These are phyloP conservation scores for Xylariaceae sp. DNA, from an alignment of 2,329 filamentous ascomycete species.

Conservation along the genomic window DNA sequence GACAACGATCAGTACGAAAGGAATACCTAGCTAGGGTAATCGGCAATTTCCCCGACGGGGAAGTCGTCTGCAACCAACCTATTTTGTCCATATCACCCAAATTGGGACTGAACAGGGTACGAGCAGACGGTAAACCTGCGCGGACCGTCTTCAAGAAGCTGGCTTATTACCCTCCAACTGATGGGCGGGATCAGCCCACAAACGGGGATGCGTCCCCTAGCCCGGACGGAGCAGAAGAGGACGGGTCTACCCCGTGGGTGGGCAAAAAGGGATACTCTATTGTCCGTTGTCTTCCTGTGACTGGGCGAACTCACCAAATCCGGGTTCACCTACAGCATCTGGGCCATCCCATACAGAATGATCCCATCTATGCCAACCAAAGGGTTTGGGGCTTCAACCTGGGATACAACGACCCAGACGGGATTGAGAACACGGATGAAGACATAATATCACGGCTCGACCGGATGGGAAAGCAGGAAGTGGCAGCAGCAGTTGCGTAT, in stretches of 20 bases:
- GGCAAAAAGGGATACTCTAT: constrained; percentile 82
- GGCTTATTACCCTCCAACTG: constrained; percentile 73
- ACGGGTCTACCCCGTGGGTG: constrained; percentile 36
- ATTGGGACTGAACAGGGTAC: constrained; percentile 87
- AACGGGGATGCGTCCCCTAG: constrained; percentile 8
- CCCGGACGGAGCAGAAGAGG: constrained; percentile 17
- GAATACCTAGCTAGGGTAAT: constrained; percentile 92
- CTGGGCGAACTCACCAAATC: constrained; percentile 90
- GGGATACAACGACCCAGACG: constrained; percentile 61
- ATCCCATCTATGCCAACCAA: constrained; percentile 95
- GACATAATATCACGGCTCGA: constrained; percentile 82
- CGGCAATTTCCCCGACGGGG: constrained; percentile 85
- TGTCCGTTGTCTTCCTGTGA: constrained; percentile 87
- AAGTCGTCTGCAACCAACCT: constrained; percentile 87
- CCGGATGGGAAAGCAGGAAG: constrained; percentile 90
- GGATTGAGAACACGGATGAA: constrained; percentile 69
- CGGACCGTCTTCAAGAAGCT: constrained; percentile 86
- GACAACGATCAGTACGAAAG: constrained; percentile 77
- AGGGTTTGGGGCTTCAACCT: constrained; percentile 82
- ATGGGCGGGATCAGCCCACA: constrained; percentile 10
- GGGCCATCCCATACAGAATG: constrained; percentile 92
- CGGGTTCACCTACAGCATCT: constrained; percentile 92
- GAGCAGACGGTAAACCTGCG: constrained; percentile 85
- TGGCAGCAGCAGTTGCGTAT: constrained; percentile 85
- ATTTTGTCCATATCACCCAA: constrained; percentile 94